Conservation (phyloP, 331 rosid species). For the Cucumis variabilis region DNA sequence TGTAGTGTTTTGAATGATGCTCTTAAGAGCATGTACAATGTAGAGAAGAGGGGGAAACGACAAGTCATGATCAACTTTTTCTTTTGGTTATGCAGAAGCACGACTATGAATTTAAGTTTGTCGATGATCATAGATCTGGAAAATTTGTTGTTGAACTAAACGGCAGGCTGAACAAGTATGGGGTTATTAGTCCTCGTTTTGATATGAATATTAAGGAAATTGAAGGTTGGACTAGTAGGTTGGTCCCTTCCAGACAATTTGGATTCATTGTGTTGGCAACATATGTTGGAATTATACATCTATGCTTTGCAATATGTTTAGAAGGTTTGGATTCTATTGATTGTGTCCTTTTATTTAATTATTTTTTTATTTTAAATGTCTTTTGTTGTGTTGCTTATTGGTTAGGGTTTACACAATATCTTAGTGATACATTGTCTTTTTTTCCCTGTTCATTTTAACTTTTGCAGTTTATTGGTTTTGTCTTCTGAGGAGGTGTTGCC, state of each 20-base stretch:
- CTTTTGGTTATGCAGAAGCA: slow-evolving; percentile 62
- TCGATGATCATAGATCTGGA: too few species aligned
- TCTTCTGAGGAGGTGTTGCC: slow-evolving; percentile 87
- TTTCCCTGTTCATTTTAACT: slow-evolving; percentile 28
- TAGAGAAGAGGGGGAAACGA: slow-evolving; percentile 59
- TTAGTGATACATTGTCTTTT: slow-evolving; percentile 35
- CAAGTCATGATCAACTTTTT: slow-evolving; percentile 60
- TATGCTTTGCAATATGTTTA: slow-evolving; percentile 90
- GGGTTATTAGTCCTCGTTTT: too few species aligned
- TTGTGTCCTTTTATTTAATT: slow-evolving; percentile 11
- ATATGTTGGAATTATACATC: too few species aligned
- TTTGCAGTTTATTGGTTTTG: slow-evolving; percentile 75
- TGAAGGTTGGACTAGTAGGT: too few species aligned
- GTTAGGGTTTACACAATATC: slow-evolving; percentile 37
- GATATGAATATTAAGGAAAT: too few species aligned
- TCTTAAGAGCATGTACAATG: slow-evolving; percentile 63
- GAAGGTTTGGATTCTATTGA: slow-evolving; percentile 64
- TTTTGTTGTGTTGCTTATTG: slow-evolving; percentile 21
- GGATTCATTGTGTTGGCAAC: too few species aligned
- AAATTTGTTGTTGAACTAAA: too few species aligned
- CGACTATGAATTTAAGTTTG: too few species aligned
- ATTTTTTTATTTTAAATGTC: not conserved
- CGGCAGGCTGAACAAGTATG: too few species aligned
- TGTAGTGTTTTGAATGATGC: slow-evolving; percentile 67
- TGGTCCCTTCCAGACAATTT: too few species aligned